These are phyloP conservation scores for Elsinoe fawcettii DNA, from an alignment of 2,329 filamentous ascomycete species.

Conservation along the genomic window DNA sequence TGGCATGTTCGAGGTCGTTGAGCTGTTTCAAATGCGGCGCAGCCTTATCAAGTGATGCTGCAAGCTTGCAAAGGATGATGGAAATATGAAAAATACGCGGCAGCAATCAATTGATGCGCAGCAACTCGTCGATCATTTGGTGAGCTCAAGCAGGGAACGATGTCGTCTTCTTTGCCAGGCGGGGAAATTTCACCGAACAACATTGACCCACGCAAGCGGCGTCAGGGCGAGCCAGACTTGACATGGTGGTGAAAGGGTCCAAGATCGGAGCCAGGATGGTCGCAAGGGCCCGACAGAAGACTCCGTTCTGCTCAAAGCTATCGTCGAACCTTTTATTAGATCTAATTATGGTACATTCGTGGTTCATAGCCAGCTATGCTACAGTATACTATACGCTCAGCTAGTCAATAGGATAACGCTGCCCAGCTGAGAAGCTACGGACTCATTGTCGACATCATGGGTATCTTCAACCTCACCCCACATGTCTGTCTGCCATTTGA, in stretches of 20 bases:
- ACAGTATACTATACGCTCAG: neutral
- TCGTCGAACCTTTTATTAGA: too few species aligned
- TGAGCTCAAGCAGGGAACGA: neutral
- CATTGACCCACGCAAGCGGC: neutral
- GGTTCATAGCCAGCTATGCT: too few species aligned
- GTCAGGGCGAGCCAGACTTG: neutral
- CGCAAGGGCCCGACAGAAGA: neutral
- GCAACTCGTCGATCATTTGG: neutral
- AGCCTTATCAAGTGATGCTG: neutral
- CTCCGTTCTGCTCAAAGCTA: too few species aligned
- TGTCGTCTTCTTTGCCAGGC: neutral
- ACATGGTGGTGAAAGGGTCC: neutral
- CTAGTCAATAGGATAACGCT: constrained; percentile 65
- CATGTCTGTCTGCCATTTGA: constrained; percentile 77
- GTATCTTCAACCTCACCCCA: constrained; percentile 99
- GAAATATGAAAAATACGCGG: neutral
- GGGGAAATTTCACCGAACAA: constrained; percentile 6
- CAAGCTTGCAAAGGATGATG: neutral
- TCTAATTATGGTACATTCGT: too few species aligned
- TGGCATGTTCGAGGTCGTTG: constrained; percentile 11
- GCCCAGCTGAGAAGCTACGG: constrained; percentile 77
- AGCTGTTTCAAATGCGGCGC: neutral
- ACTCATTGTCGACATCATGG: constrained; percentile 91
- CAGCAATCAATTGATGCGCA: constrained; percentile 10
- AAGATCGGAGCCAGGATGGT: neutral